Base-by-base conservation (phyloP, 441 rosid species). In the Populus tomentosa region DNA sequence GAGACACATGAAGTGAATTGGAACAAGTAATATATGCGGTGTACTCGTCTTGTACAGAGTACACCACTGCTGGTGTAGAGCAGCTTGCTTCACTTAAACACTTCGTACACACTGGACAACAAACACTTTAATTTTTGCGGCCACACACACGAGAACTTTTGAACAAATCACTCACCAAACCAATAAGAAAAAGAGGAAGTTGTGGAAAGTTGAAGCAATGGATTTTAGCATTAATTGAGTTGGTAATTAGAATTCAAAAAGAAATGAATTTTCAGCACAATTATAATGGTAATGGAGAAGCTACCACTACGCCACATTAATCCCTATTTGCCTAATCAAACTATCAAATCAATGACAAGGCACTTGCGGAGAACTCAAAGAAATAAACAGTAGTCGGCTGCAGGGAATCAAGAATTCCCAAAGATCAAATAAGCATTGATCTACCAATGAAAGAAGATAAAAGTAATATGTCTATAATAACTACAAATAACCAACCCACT, bases 311-410 rank as follows among this genome's bases (percentile, higher is more conserved):
- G 16, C 8, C 10, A 66, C 9, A 9, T 26, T 16, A 66, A 67
- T 18, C 70, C 20, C 36, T 28, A 28, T 69, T 69, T 4, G 23
- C 10, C 70, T 33, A 69, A 18, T 40, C 1, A 21, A 69, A 69
- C 20, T 59, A 30, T 16, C 69, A 14, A 40, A 32, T 16, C 46
- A 2, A 30, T 6, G 24, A 35, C 62, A 35, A 38, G 8, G 38
- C 23, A 35, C 5, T 16, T 68, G 75, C 75, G 75, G 72, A 82
- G 78, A 78, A 78, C 70, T 28, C 83, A 70, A 81, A 32, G 79
- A 64, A 77, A 73, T 42, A 30, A 69, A 65, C 9, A 33, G n/a
- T 11, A 28, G 69, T 26, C 71, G 53, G 75, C 67, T 28, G 30
- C 80, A 26, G 21, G 21, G 36, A 70, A 75, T 20, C 66, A 20